Percentiles rank a stretch among this genome's conserved stretches.
These are phyloP conservation scores for Gracilariopsis chorda DNA, from an alignment of 23 red algal species.

Conservation along the genomic window DNA sequence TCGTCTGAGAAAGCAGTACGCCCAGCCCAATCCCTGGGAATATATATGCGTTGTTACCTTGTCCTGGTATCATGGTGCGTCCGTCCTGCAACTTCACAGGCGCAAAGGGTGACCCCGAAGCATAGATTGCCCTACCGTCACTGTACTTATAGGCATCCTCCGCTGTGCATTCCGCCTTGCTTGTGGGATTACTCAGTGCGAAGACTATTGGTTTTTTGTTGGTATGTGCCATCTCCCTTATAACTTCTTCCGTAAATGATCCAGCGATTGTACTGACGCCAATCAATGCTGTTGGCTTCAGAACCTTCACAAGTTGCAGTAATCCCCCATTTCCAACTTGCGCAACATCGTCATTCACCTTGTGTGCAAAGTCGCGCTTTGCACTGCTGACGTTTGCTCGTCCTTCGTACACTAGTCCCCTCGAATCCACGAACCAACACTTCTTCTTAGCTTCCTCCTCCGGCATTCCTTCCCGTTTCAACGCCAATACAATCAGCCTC, in stretches of 20 bases:
- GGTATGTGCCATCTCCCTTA: conserved; percentile 63
- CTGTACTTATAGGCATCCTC: conserved; percentile 74
- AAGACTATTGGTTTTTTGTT: conserved; percentile 82
- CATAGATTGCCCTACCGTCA: conserved; percentile 79
- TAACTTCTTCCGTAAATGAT: conserved; percentile 71
- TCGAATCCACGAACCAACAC: conserved; percentile 94
- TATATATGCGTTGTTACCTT: conserved; percentile 94
- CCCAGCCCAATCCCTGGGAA: conserved; percentile 93
- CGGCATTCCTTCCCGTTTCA: conserved; percentile 36
- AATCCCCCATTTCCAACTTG: conserved; percentile 23
- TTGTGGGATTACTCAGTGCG: conserved; percentile 91
- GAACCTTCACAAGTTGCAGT: conserved; percentile 48
- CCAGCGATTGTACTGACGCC: conserved; percentile 83
- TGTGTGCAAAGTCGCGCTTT: conserved; percentile 67
- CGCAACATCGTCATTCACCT: neutral
- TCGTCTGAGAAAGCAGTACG: conserved; percentile 58
- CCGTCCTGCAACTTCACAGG: conserved; percentile 59
- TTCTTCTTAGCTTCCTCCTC: conserved; percentile 33
- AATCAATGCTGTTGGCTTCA: conserved; percentile 86
- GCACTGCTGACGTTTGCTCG: conserved; percentile 51
- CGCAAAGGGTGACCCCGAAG: conserved; percentile 87
- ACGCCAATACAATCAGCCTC: conserved; percentile 52
- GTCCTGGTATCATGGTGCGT: conserved; percentile 61
- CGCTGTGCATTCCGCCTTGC: conserved; percentile 96
- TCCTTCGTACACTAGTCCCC: conserved; percentile 72